phyloP scores from a whole-genome alignment of 345 rosid species.

The Nasturtium officinale region DNA sequence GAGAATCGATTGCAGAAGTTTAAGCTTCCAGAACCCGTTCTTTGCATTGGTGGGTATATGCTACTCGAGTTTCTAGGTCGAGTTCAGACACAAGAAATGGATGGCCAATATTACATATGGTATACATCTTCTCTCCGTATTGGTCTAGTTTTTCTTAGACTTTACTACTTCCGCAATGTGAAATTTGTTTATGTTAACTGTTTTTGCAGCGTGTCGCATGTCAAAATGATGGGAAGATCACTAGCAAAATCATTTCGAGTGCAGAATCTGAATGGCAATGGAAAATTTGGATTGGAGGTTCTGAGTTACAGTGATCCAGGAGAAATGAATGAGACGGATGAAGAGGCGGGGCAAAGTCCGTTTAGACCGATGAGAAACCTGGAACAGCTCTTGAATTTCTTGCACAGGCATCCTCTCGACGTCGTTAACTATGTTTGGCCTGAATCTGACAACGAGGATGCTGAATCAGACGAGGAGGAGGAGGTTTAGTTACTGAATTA shows the following conservation, averaged over 20 bases:
- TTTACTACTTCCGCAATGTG: slow-evolving; percentile 10
- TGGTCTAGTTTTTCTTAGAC: background rate
- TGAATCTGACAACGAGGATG: slow-evolving; percentile 52
- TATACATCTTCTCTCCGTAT: slow-evolving; percentile 33
- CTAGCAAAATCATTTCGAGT: slow-evolving; percentile 55
- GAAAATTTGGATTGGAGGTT: slow-evolving; percentile 56
- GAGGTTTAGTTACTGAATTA: slow-evolving; percentile 47
- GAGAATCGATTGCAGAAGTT: slow-evolving; percentile 72
- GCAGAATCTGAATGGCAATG: slow-evolving; percentile 51
- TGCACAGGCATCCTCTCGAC: slow-evolving; percentile 48
- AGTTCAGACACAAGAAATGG: slow-evolving; percentile 82
- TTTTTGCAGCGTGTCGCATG: slow-evolving; percentile 72
- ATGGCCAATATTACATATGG: slow-evolving; percentile 87
- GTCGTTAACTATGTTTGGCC: slow-evolving; percentile 48
- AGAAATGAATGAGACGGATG: slow-evolving; percentile 26
- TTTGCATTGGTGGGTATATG: slow-evolving; percentile 83
- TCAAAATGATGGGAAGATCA: slow-evolving; percentile 65
- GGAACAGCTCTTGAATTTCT: slow-evolving; percentile 55
- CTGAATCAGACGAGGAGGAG: slow-evolving; percentile 60
- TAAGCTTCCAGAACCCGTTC: slow-evolving; percentile 82
- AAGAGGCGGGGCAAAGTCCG: slow-evolving; percentile 2
- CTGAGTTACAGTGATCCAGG: slow-evolving; percentile 49
- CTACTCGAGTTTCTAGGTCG: slow-evolving; percentile 84
- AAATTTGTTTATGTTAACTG: background rate
- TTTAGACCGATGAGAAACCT: slow-evolving; percentile 46